Evolutionary conservation across 2,329 filamentous ascomycete genomes (phyloP), one percentile per base, ranked within the genome.

Genomic region (Botrytis sinoallii): DNA sequence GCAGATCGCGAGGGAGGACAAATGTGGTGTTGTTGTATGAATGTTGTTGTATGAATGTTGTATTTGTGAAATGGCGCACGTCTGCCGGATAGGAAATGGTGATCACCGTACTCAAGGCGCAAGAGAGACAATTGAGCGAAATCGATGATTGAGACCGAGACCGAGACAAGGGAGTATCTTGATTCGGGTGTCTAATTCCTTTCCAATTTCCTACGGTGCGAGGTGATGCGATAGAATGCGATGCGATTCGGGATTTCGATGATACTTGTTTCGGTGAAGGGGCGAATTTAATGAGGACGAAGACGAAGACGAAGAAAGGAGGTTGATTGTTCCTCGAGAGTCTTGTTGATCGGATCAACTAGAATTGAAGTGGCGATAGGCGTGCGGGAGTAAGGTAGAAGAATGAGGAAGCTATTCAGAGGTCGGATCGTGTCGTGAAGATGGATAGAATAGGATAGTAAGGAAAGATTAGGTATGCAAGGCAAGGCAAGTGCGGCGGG

Each of bases 41-140:
- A 60, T 42, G 57, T 38, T 29, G 55, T 46, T 44, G 67, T 32
- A 38, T 70, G 52, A 32, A 60, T 42, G 57, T 38, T 29, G 55
- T 46, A 64, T 59, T 44, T 46, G 70, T 67, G 70, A 67, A 66
- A 72, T n/a, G 60, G 70, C 46, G 70, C 25, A 52, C 25, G 70
- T 66, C 60, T 66, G 32, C 40, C 57, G 40, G 60, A 57, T 60
- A 22, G 38, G 32, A 67, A n/a, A 67, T 35, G 52, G 65, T 67
- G 52, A 68, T 35, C 48, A 57, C 46, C 22, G 65, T 68, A 22
- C 46, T 68, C 65, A 14, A 29, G 46, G 48, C 48, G 65, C 48
- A 68, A 57, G 64, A 52, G 65, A 67, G 46, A 67, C 46, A 52
- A 66, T 52, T 52, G 64, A 55, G 65, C 32, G 46, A 55, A 40